Base-by-base conservation (phyloP, 2,329 filamentous ascomycete species). In the Exophiala oligosperma region DNA sequence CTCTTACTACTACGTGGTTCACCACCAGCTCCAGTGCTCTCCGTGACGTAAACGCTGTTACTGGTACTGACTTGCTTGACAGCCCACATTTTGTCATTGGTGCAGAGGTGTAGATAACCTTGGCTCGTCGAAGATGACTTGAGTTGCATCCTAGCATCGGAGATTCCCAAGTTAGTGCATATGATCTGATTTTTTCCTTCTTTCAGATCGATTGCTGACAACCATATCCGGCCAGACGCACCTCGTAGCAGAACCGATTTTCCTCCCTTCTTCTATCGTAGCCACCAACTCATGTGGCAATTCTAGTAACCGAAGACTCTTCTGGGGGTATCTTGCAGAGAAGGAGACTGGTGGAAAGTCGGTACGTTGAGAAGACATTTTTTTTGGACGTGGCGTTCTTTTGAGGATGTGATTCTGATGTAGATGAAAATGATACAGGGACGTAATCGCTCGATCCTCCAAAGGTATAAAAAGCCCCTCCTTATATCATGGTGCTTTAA, bases 61-160 rank as follows among this genome's bases (percentile, higher is more conserved):
- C 84, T 87, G 14, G 84, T 86, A 65, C 85, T 84, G 52, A 87
- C 84, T 70, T 87, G 84, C 64, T 84, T 83, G 52, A 87, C 72
- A 58, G 80, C 78, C 73, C 81, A 88, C 9, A 84, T 84, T 63
- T 80, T 76, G 54, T 75, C 74, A 8, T 76, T 73, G 2, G 83
- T 86, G 72, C 84, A 87, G 59, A 88, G 75, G 59, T 86, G 83
- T 7, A 67, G 50, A 37, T 52, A 54, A 11, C 54, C 59, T 49
- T 58, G 40, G n/a, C 38, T 21, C n/a, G 43, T 32, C 6, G 32
- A 35, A 6, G 32, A 6, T 9, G 32, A 35, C 32, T 35, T 35
- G 32, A 35, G 32, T 5, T 35, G 32, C 32, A 35, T 35, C 32
- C 32, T 35, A 9, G 2, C 32, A 17, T 17, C 32, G 8, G 32